A percentile compares a stretch with the other conserved stretches of the same genome.
Conservation (phyloP, 2,329 filamentous ascomycete genomes). For the Corniculantispora saksenae region DNA sequence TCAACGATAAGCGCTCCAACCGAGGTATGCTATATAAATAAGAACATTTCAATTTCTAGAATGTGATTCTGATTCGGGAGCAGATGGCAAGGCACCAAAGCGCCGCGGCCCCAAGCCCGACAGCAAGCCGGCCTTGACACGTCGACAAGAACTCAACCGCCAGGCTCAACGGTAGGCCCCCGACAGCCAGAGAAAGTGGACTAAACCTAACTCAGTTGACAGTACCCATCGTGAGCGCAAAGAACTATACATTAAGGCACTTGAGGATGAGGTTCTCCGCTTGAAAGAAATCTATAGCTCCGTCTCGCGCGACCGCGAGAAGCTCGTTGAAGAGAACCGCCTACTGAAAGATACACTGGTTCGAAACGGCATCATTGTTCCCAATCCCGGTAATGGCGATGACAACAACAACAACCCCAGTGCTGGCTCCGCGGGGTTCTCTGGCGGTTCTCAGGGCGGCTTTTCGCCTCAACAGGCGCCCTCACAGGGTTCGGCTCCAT, state of each 20-base stretch:
- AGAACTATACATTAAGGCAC: constrained; percentile 90
- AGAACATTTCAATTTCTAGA: neutral
- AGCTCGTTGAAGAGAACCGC: constrained; percentile 75
- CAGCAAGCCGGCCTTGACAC: constrained; percentile 88
- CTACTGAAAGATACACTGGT: constrained; percentile 62
- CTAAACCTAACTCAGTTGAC: neutral
- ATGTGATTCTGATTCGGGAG: neutral
- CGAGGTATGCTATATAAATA: constrained; percentile 54
- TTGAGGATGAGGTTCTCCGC: constrained; percentile 88
- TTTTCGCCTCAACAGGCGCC: constrained; percentile 50
- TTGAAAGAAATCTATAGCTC: constrained; percentile 83
- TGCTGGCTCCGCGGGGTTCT: constrained; percentile 37
- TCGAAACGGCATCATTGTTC: constrained; percentile 51
- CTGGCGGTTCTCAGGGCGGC: constrained; percentile 25
- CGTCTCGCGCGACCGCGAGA: constrained; percentile 73
- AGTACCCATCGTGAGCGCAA: constrained; percentile 97
- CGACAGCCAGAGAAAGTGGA: neutral
- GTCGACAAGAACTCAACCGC: constrained; percentile 89
- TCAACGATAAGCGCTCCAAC: constrained; percentile 74
- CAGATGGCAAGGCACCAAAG: constrained; percentile 85
- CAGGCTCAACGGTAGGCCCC: constrained; percentile 82
- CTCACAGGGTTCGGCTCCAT: constrained; percentile 44
- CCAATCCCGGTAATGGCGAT: constrained; percentile 32
- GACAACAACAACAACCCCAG: constrained; percentile 49
- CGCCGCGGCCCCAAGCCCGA: constrained; percentile 93